Conservation (phyloP, 306 rosid species). For the Vigna unguiculata region DNA sequence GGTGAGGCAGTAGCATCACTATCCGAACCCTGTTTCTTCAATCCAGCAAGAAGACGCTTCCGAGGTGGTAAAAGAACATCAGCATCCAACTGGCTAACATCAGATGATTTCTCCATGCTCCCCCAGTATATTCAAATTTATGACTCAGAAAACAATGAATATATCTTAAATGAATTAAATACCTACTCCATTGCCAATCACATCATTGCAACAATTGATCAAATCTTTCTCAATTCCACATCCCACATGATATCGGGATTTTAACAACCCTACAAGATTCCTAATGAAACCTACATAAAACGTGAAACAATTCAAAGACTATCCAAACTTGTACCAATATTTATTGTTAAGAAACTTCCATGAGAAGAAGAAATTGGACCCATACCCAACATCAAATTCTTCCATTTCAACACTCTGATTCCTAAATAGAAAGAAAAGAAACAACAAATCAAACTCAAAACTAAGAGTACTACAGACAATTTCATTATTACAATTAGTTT, state of each 20-base stretch:
- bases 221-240: conserved; percentile 41
- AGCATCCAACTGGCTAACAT: conserved; percentile 78
- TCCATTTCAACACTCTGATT: conserved; percentile 42
- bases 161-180: conserved; percentile 47
- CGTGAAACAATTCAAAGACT: conserved; percentile 40
- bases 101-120: conserved; percentile 84
- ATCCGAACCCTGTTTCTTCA: conserved; percentile 82
- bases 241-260: conserved; percentile 32
- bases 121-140: conserved; percentile 45
- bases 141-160: conserved; percentile 47
- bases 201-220: conserved; percentile 35
- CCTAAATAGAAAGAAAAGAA: conserved; percentile 35
- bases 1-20: conserved; percentile 60
- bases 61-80: conserved; percentile 97
- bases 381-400: conserved; percentile 36
- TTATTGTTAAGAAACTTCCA: conserved; percentile 36
- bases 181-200: conserved; percentile 47
- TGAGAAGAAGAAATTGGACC: conserved; percentile 38
- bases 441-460: conserved; percentile 39
- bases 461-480: conserved; percentile 24
- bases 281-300: conserved; percentile 45
- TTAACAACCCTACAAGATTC: conserved; percentile 41
- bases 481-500: conserved; percentile 34
- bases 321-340: conserved; percentile 36
- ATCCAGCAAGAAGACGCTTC: conserved; percentile 94